phyloP scores from a whole-genome alignment of 2,329 filamentous ascomycete species.

The Blumeria graminis region DNA sequence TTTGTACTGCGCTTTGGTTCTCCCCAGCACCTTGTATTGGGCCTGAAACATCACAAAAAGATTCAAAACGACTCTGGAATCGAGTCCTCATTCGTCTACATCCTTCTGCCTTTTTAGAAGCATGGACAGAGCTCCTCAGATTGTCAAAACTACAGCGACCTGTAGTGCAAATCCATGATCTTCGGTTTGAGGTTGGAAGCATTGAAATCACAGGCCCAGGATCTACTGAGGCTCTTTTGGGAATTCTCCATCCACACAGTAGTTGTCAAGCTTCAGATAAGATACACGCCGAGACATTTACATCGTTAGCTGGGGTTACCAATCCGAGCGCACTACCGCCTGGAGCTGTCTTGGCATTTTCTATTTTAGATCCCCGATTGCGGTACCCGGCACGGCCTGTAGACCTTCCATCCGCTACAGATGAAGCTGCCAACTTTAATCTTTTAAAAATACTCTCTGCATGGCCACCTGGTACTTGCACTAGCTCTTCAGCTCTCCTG shows the following conservation, averaged over 20 bases:
- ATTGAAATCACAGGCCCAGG: slow-evolving; percentile 49
- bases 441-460: slow-evolving; percentile 36
- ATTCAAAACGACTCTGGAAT: slow-evolving; percentile 17
- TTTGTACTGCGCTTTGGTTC: slow-evolving; percentile 48
- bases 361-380: slow-evolving; percentile 56
- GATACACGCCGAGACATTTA: slow-evolving; percentile 24
- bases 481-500: slow-evolving; percentile 34
- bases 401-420: slow-evolving; percentile 17
- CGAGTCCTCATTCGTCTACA: slow-evolving; percentile 52
- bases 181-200: slow-evolving; percentile 48
- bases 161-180: slow-evolving; percentile 35
- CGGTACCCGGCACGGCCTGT: slow-evolving; percentile 44
- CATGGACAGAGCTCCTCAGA: slow-evolving; percentile 36
- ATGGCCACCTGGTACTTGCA: slow-evolving; percentile 38
- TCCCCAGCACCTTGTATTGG: neutral
- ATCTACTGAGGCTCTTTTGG: slow-evolving; percentile 53
- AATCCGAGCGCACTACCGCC: slow-evolving; percentile 46
- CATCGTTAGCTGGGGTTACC: slow-evolving; percentile 30
- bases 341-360: slow-evolving; percentile 48
- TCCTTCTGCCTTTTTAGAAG: slow-evolving; percentile 49
- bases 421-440: slow-evolving; percentile 15
- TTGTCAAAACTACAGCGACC: slow-evolving; percentile 36
- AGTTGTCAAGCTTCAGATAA: slow-evolving; percentile 16
- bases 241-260: slow-evolving; percentile 33
- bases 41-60: slow-evolving; percentile 9